Percentiles rank a stretch among this genome's conserved stretches.
These are phyloP conservation scores for Cyberlindnera mrakii DNA, from an alignment of 805 yeast species.

Conservation along the genomic window DNA sequence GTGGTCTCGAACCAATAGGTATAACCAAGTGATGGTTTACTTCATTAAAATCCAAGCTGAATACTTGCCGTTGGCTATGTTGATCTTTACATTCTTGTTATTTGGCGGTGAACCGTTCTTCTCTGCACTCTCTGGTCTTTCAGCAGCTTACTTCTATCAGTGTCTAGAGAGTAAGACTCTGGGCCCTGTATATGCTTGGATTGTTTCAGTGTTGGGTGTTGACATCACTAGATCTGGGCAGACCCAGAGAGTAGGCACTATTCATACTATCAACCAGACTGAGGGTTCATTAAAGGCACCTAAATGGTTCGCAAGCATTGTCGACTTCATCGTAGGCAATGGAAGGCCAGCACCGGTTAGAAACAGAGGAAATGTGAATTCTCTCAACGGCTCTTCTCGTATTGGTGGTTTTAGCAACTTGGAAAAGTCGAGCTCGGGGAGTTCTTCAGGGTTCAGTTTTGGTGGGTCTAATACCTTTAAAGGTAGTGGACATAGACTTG, in stretches of 20 bases:
- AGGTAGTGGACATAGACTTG: slow-evolving; percentile 36
- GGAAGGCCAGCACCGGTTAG: background rate
- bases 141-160: slow-evolving; percentile 52
- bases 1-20: slow-evolving; percentile 52
- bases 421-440: background rate
- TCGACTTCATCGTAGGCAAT: slow-evolving; percentile 18
- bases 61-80: slow-evolving; percentile 43
- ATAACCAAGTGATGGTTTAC: slow-evolving; percentile 44
- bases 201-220: slow-evolving; percentile 18
- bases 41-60: slow-evolving; percentile 54
- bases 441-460: slow-evolving; percentile 9
- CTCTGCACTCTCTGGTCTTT: slow-evolving; percentile 42
- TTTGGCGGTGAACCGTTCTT: slow-evolving; percentile 35
- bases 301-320: slow-evolving; percentile 29
- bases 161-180: slow-evolving; percentile 51
- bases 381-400: slow-evolving; percentile 7
- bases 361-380: slow-evolving; percentile 3
- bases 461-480: slow-evolving; percentile 19
- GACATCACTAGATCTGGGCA: slow-evolving; percentile 17
- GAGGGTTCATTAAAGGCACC: slow-evolving; percentile 56
- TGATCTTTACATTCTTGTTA: slow-evolving; percentile 38
- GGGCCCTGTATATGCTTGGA: slow-evolving; percentile 33
- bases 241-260: slow-evolving; percentile 27
- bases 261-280: slow-evolving; percentile 28
- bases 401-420: slow-evolving; percentile 1